Percentiles rank a stretch among this genome's conserved stretches.
phyloP scores from a whole-genome alignment of 2,329 filamentous ascomycete species.

The Aureobasidium sp. region DNA sequence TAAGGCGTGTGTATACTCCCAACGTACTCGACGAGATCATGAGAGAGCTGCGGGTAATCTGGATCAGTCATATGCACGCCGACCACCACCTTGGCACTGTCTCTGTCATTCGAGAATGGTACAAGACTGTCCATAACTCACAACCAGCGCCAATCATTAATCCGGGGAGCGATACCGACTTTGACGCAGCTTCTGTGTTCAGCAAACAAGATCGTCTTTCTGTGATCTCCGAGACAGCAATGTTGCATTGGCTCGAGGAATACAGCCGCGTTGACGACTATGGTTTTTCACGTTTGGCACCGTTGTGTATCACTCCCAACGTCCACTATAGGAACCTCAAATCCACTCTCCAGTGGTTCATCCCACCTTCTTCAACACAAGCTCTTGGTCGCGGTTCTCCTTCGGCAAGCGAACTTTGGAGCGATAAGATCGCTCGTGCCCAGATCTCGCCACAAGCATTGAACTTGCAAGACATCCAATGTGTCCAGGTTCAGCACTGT shows the following conservation, averaged over 20 bases:
- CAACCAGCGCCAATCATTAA: conserved; percentile 21
- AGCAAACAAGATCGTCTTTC: conserved; percentile 37
- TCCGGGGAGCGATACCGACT: conserved; percentile 21
- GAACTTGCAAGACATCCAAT: conserved; percentile 58
- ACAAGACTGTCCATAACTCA: conserved; percentile 44
- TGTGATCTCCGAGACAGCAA: conserved; percentile 60
- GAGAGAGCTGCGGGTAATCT: conserved; percentile 69
- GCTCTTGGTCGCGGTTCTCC: not conserved
- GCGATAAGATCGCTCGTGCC: conserved; percentile 23
- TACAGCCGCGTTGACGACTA: conserved; percentile 70
- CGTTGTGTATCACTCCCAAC: conserved; percentile 35
- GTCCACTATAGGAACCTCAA: conserved; percentile 14
- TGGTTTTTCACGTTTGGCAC: conserved; percentile 54
- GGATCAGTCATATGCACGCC: conserved; percentile 92
- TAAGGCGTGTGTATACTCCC: conserved; percentile 62
- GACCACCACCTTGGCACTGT: conserved; percentile 87
- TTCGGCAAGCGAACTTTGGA: conserved; percentile 20
- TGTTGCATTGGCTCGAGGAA: conserved; percentile 70
- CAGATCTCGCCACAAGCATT: conserved; percentile 34
- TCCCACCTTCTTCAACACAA: conserved; percentile 17
- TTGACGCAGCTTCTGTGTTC: conserved; percentile 21
- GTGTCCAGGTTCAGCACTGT: conserved; percentile 68
- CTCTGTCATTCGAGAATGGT: conserved; percentile 77
- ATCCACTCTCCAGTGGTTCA: conserved; percentile 28
- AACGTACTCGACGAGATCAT: conserved; percentile 62